These are phyloP conservation scores for Celoporthe dispersa DNA, from an alignment of 2,329 filamentous ascomycete species.

Conservation along the genomic window DNA sequence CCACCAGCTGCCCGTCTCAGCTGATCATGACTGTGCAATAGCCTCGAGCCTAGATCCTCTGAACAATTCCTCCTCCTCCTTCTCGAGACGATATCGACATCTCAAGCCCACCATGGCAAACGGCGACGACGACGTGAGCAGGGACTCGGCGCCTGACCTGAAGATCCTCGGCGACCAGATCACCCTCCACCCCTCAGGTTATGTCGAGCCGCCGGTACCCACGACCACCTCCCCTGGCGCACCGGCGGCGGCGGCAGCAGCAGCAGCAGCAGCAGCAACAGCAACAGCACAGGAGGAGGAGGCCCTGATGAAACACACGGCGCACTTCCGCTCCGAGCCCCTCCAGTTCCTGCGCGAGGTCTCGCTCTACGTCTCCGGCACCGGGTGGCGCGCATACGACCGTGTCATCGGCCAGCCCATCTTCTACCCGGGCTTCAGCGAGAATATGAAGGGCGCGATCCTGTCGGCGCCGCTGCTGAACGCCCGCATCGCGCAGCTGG, in stretches of 20 bases:
- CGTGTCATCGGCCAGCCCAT: constrained; percentile 87
- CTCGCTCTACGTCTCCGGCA: constrained; percentile 87
- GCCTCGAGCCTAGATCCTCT: neutral
- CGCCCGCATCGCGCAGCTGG: constrained; percentile 74
- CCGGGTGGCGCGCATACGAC: constrained; percentile 95
- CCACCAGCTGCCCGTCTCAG: neutral
- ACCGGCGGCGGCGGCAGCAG: constrained; percentile 1
- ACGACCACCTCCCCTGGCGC: constrained; percentile 34
- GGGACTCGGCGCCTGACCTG: constrained; percentile 70
- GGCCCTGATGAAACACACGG: constrained; percentile 79
- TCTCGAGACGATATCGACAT: neutral
- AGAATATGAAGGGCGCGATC: constrained; percentile 82
- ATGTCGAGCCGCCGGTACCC: constrained; percentile 54
- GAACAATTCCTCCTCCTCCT: neutral
- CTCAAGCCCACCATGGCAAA: constrained; percentile 40
- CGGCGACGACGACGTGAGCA: constrained; percentile 43
- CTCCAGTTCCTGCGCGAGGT: constrained; percentile 89
- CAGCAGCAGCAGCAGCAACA: constrained; percentile 2
- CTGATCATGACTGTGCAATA: neutral
- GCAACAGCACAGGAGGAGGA: constrained; percentile 59
- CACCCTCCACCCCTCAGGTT: constrained; percentile 75
- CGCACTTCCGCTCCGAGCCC: constrained; percentile 77
- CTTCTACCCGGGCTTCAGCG: constrained; percentile 90
- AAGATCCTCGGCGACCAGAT: constrained; percentile 77
- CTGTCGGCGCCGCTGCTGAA: constrained; percentile 77